Evolutionary conservation across 257 asterid species (phyloP).

Genomic region (Forsythia suspensa): DNA sequence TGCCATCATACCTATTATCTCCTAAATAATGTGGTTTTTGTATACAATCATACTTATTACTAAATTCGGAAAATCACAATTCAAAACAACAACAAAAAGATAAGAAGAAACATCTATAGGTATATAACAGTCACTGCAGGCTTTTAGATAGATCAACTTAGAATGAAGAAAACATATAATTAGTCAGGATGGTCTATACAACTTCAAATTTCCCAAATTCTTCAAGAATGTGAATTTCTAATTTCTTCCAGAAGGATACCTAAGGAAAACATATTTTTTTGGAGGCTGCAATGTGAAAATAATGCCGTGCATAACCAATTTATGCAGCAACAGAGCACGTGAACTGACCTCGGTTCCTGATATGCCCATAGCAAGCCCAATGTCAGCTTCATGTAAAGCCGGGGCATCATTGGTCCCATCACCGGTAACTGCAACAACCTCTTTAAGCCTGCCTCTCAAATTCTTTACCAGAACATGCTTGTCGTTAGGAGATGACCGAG

Average conservation of each 20-base stretch:
- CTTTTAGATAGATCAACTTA: neutral
- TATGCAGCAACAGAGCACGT: slow-evolving; percentile 1
- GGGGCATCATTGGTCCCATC: slow-evolving; percentile 99
- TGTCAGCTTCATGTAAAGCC: slow-evolving; percentile 87
- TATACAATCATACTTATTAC: neutral
- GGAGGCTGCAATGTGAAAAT: neutral
- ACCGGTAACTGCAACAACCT: slow-evolving; percentile 97
- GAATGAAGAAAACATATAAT: neutral
- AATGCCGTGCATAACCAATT: neutral
- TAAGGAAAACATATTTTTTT: neutral
- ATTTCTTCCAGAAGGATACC: neutral
- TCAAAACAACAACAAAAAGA: neutral
- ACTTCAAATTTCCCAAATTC: neutral
- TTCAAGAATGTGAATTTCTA: neutral
- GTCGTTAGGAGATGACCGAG: slow-evolving; percentile 94
- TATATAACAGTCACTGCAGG: neutral
- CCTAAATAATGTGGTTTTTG: neutral
- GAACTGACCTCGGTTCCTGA: slow-evolving; percentile 84
- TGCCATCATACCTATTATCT: neutral
- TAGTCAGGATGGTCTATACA: neutral
- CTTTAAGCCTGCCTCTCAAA: slow-evolving; percentile 59
- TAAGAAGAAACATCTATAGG: neutral
- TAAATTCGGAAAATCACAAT: neutral
- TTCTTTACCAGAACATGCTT: slow-evolving; percentile 81
- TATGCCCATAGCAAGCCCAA: slow-evolving; percentile 95